These are phyloP conservation scores for Acacia melanoxylon DNA, from an alignment of 306 rosid genomes.

Conservation along the genomic window DNA sequence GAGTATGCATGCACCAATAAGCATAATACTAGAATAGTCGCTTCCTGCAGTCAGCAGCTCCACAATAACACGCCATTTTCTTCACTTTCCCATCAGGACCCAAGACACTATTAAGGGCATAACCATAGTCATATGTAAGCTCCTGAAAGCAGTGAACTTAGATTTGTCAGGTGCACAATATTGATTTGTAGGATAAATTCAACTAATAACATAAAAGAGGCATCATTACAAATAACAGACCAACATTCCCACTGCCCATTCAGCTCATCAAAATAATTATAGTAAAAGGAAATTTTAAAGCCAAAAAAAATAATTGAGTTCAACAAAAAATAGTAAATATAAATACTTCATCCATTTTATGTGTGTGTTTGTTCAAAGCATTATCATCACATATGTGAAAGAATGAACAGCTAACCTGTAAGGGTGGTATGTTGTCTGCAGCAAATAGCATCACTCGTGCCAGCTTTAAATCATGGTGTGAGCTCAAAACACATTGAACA, in stretches of 20 bases:
- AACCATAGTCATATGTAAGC: conserved; percentile 91
- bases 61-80: conserved; percentile 85
- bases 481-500: conserved; percentile 92
- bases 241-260: not conserved
- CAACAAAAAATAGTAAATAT: not conserved
- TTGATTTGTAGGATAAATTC: not conserved
- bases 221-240: not conserved
- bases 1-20: not conserved
- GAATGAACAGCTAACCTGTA: conserved; percentile 62
- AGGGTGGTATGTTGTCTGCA: conserved; percentile 92
- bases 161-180: not conserved
- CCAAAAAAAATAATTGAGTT: not conserved
- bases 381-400: not conserved
- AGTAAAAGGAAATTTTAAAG: not conserved
- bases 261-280: not conserved
- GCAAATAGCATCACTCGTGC: conserved; percentile 94
- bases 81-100: conserved; percentile 75
- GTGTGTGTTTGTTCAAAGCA: not conserved
- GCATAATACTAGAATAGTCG: conserved; percentile 54
- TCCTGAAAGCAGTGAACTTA: conserved; percentile 52
- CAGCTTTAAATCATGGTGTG: conserved; percentile 75
- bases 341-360: not conserved
- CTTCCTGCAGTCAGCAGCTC: conserved; percentile 81
- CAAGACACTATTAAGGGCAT: conserved; percentile 81
- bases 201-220: not conserved